Evolutionary conservation across 495 filamentous ascomycete genomes (phyloP).

Genomic region (Aspergillus conjunctus): DNA sequence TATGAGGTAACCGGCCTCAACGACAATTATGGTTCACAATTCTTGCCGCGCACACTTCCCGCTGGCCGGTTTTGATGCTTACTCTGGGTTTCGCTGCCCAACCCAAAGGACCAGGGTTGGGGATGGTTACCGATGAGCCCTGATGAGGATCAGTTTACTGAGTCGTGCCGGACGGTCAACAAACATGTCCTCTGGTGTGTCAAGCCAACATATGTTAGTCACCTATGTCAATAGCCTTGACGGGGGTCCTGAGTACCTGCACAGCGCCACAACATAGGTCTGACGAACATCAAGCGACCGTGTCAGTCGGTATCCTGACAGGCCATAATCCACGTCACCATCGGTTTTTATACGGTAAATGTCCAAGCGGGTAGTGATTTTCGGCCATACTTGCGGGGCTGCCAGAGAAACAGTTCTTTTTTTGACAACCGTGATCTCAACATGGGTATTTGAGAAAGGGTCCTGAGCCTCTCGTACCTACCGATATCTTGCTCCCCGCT

Average conservation of each 20-base stretch:
- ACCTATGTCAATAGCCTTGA: conserved; percentile 19
- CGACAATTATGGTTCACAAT: neutral
- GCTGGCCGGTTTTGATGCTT: conserved; percentile 20
- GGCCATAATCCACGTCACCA: conserved; percentile 33
- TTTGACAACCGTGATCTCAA: conserved; percentile 29
- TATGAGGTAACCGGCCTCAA: conserved; percentile 11
- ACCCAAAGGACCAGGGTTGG: conserved; percentile 27
- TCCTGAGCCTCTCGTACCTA: conserved; percentile 24
- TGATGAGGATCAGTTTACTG: conserved; percentile 19
- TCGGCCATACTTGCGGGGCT: conserved; percentile 30
- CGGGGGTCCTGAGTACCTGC: conserved; percentile 23
- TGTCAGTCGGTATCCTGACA: conserved; percentile 31
- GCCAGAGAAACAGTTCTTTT: conserved; percentile 16
- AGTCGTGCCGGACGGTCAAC: conserved; percentile 31
- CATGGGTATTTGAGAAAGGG: conserved; percentile 17
- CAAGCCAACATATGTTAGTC: conserved; percentile 23
- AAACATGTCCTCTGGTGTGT: conserved; percentile 24
- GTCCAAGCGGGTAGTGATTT: conserved; percentile 25
- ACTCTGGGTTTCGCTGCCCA: conserved; percentile 32
- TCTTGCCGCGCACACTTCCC: conserved; percentile 6
- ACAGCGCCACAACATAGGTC: conserved; percentile 29
- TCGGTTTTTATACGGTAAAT: conserved; percentile 22
- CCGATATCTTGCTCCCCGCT: conserved; percentile 24
- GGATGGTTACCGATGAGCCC: conserved; percentile 25
- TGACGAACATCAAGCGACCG: conserved; percentile 27